Percentiles rank a stretch among this genome's conserved stretches.
These are phyloP conservation scores for Chlamydomonas reinhardtii DNA, from an alignment of 163 green algal genomes.

Conservation along the genomic window DNA sequence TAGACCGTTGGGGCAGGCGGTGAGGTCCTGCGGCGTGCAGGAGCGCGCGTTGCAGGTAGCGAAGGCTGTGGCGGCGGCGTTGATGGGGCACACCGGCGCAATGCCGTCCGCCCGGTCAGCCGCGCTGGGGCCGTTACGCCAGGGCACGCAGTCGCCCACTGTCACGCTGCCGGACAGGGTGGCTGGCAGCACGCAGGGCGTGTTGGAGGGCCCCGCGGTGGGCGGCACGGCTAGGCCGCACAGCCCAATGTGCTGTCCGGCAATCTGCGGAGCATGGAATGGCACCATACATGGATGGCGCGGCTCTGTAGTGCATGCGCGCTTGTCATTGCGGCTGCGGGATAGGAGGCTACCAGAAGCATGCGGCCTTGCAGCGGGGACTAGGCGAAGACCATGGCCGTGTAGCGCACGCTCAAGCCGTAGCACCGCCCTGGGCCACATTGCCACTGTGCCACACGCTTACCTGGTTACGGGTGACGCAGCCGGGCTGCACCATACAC, in stretches of 20 bases:
- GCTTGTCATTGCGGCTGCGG: no score
- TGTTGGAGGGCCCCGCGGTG: not conserved
- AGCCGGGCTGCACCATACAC: constrained; percentile 19
- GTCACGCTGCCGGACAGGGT: not conserved
- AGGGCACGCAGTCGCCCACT: constrained; percentile 13
- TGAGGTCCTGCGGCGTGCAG: constrained; percentile 19
- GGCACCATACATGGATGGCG: no score
- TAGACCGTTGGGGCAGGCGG: not conserved
- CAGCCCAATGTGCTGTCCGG: constrained; percentile 1
- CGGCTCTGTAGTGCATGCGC: no score
- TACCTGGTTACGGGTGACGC: constrained; percentile 27
- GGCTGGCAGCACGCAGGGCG: constrained; percentile 21
- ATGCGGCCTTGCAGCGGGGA: no score
- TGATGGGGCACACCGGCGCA: not conserved
- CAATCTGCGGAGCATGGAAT: not conserved
- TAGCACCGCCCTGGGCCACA: no score
- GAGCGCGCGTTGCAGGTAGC: not conserved
- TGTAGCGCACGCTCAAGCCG: no score
- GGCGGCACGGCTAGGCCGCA: constrained; percentile 13
- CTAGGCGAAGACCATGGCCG: no score
- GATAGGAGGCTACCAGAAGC: no score
- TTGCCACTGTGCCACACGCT: not conserved
- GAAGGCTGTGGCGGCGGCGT: not conserved
- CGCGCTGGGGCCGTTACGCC: not conserved
- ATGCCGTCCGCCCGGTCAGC: not conserved